These are phyloP conservation scores for Russula brevipes DNA, from an alignment of 768 basidiomycete species.

Conservation along the genomic window DNA sequence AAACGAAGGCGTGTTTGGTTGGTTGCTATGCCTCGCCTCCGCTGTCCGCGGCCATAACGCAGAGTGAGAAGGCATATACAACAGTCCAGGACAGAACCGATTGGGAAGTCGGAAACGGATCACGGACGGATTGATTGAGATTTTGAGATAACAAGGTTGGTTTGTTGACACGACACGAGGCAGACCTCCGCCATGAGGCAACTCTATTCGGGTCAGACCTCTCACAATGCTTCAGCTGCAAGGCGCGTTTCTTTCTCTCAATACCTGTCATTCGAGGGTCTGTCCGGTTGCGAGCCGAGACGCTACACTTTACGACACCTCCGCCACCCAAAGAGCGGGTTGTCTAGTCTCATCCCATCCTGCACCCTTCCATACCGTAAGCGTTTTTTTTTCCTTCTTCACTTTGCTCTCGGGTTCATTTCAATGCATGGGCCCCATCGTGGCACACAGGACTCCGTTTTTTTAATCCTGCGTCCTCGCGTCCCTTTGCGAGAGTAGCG, in stretches of 20 bases:
- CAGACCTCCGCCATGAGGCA: constrained; percentile 7
- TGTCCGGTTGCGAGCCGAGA: background rate
- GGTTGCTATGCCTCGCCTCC: no score
- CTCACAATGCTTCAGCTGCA: background rate
- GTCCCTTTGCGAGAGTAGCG: background rate
- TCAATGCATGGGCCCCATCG: background rate
- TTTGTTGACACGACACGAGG: background rate
- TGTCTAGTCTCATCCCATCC: background rate
- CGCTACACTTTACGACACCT: background rate
- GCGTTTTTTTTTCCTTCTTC: background rate
- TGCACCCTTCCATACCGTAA: background rate
- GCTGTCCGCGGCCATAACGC: no score
- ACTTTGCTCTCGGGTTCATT: background rate
- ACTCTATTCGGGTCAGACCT: background rate
- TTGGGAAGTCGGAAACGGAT: no score
- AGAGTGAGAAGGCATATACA: no score
- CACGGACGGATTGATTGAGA: no score
- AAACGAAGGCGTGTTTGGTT: no score
- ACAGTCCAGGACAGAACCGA: no score
- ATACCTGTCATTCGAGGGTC: background rate
- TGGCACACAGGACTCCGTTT: background rate
- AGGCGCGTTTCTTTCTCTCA: background rate
- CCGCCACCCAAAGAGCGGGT: background rate
- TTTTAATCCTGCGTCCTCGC: background rate
- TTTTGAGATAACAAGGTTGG: no score